Percentiles rank a stretch among this genome's conserved stretches.
These are phyloP conservation scores for Penicillium robsamsonii DNA, from an alignment of 495 filamentous ascomycete species.

Conservation along the genomic window DNA sequence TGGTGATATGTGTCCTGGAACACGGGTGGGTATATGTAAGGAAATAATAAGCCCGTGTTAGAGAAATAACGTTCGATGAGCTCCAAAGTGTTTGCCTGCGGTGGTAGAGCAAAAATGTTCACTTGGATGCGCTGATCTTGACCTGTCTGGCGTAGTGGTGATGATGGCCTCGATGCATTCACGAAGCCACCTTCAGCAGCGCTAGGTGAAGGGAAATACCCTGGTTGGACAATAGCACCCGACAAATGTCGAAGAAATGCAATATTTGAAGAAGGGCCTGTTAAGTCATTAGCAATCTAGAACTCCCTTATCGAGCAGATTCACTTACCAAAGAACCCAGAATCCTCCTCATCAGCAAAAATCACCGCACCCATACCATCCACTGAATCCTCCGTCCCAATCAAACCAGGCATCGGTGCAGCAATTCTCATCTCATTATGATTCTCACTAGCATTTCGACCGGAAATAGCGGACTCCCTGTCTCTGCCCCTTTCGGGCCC, in stretches of 20 bases:
- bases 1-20: slow-evolving; percentile 39
- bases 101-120: slow-evolving; percentile 28
- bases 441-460: neutral
- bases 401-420: slow-evolving; percentile 14
- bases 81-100: slow-evolving; percentile 16
- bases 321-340: slow-evolving; percentile 46
- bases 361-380: slow-evolving; percentile 46
- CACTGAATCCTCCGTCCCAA: slow-evolving; percentile 31
- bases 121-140: slow-evolving; percentile 1
- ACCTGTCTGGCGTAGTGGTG: slow-evolving; percentile 6
- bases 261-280: slow-evolving; percentile 50
- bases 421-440: neutral
- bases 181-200: slow-evolving; percentile 22
- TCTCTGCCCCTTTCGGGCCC: neutral
- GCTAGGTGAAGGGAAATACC: slow-evolving; percentile 6
- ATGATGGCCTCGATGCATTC: slow-evolving; percentile 25
- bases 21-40: slow-evolving; percentile 36
- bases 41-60: slow-evolving; percentile 42
- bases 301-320: neutral
- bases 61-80: slow-evolving; percentile 38
- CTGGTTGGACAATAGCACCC: slow-evolving; percentile 22
- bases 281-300: slow-evolving; percentile 9
- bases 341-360: slow-evolving; percentile 45
- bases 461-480: neutral
- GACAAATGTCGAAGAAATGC: slow-evolving; percentile 44